These are phyloP conservation scores for Sporormia fimetaria DNA, from an alignment of 495 filamentous ascomycete species.

Conservation along the genomic window DNA sequence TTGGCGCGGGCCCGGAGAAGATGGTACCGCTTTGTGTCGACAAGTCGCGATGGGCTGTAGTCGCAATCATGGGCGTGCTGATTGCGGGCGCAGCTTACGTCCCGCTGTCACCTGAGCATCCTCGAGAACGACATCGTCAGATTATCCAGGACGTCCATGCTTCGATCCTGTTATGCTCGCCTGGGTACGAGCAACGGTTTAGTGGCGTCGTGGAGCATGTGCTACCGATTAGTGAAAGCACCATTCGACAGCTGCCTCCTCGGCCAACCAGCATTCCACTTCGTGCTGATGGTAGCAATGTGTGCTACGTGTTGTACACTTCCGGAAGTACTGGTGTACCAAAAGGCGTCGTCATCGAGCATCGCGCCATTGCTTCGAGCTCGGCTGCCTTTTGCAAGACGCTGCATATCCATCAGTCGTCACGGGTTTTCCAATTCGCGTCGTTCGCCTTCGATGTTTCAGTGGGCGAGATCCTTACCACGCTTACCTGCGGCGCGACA, in stretches of 20 bases:
- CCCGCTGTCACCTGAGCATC: slow-evolving; percentile 48
- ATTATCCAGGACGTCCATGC: slow-evolving; percentile 35
- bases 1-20: slow-evolving; percentile 33
- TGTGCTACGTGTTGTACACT: slow-evolving; percentile 48
- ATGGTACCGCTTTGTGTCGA: slow-evolving; percentile 45
- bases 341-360: slow-evolving; percentile 33
- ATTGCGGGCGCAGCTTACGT: slow-evolving; percentile 46
- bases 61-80: slow-evolving; percentile 44
- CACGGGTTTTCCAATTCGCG: slow-evolving; percentile 39
- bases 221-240: slow-evolving; percentile 32
- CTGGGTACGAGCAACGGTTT: slow-evolving; percentile 32
- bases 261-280: slow-evolving; percentile 8
- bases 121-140: slow-evolving; percentile 37
- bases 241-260: slow-evolving; percentile 34
- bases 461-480: slow-evolving; percentile 35
- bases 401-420: slow-evolving; percentile 14
- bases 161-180: slow-evolving; percentile 38
- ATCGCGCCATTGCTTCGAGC: slow-evolving; percentile 25
- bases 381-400: slow-evolving; percentile 11
- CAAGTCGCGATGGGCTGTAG: slow-evolving; percentile 43
- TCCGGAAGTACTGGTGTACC: slow-evolving; percentile 35
- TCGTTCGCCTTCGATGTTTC: slow-evolving; percentile 36
- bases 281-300: slow-evolving; percentile 26
- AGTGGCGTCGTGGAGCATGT: slow-evolving; percentile 35
- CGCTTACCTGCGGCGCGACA: slow-evolving; percentile 35